Conservation (phyloP, 805 yeast genomes). For the Candida glaebosa region DNA sequence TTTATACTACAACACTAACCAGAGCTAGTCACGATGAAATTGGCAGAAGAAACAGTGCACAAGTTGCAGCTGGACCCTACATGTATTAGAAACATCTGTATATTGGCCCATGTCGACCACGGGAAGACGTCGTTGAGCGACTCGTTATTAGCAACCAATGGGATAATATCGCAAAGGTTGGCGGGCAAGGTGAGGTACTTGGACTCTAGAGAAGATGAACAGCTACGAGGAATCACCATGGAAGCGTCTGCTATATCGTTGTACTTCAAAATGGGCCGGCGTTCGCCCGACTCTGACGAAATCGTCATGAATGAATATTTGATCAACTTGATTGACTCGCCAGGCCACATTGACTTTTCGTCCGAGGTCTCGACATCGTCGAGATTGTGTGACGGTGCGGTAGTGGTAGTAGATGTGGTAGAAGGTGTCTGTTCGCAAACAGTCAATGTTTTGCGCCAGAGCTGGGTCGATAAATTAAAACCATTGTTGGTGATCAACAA, state of each 20-base stretch:
- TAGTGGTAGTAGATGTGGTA: conserved; percentile 91
- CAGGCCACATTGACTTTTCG: conserved; percentile 98
- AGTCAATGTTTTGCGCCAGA: conserved; percentile 87
- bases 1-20: too few relatives aligned
- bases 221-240: conserved; percentile 95
- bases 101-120: conserved; percentile 97
- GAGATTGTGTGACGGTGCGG: conserved; percentile 94
- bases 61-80: conserved; percentile 67
- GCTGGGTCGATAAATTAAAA: conserved; percentile 89
- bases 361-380: conserved; percentile 97
- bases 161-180: conserved; percentile 89
- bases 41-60: conserved; percentile 61
- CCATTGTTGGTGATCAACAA: conserved; percentile 89
- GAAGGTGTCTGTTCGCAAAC: conserved; percentile 99
- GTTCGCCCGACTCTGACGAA: conserved; percentile 29
- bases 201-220: conserved; percentile 95
- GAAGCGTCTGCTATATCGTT: conserved; percentile 93
- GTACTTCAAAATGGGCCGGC: conserved; percentile 68
- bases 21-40: conserved; percentile 40
- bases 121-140: conserved; percentile 96
- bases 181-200: conserved; percentile 93
- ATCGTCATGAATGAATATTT: conserved; percentile 65
- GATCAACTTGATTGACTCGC: conserved; percentile 92
- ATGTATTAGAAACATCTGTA: conserved; percentile 84
- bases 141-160: conserved; percentile 89